Percentiles rank a stretch among this genome's conserved stretches.
These are phyloP conservation scores for Massarina eburnea DNA, from an alignment of 2,329 filamentous ascomycete genomes.

Conservation along the genomic window DNA sequence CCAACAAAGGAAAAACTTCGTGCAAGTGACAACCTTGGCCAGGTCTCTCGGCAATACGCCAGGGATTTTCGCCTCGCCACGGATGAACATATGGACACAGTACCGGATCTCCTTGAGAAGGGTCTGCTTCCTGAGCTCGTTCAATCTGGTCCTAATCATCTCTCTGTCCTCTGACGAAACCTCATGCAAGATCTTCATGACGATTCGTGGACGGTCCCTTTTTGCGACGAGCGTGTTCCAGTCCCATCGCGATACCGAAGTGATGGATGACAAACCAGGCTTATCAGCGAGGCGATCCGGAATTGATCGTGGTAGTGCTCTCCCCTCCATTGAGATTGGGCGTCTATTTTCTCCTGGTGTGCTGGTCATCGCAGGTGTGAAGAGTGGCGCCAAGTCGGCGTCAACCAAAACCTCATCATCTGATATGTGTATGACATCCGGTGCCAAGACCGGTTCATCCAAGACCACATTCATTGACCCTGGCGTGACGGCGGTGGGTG, in stretches of 20 bases:
- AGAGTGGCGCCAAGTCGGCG: too few relatives aligned
- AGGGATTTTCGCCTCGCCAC: conserved; percentile 18
- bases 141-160: conserved; percentile 22
- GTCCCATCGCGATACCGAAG: conserved; percentile 29
- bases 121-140: conserved; percentile 15
- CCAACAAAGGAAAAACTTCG: conserved; percentile 40
- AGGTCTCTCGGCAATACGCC: conserved; percentile 29
- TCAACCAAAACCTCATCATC: too few relatives aligned
- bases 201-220: conserved; percentile 46
- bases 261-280: conserved; percentile 30
- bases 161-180: conserved; percentile 25
- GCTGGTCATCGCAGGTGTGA: too few relatives aligned
- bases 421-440: not conserved
- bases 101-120: conserved; percentile 26
- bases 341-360: too few relatives aligned
- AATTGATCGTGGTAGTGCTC: not conserved
- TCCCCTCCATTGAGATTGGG: too few relatives aligned
- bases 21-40: conserved; percentile 25
- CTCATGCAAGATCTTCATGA: conserved; percentile 47
- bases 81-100: conserved; percentile 26
- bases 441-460: not conserved
- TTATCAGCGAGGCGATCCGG: not conserved
- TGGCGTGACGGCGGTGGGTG: not conserved
- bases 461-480: not conserved
- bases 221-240: conserved; percentile 42